Percentiles rank a stretch among this genome's conserved stretches.
Conservation (phyloP, 2,329 filamentous ascomycete species). For the Dactylellina parvicollis region DNA sequence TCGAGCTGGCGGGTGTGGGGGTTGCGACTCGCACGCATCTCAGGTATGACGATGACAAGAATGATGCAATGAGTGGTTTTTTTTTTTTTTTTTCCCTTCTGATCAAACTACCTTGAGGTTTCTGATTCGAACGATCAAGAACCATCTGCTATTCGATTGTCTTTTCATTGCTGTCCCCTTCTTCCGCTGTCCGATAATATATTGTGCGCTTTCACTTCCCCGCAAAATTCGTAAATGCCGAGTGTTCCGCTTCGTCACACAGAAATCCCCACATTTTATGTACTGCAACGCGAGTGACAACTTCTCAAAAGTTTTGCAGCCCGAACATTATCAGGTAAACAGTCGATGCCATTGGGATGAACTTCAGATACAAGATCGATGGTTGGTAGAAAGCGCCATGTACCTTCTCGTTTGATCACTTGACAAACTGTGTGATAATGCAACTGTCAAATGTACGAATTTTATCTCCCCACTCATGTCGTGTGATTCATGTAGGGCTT, state of each 20-base stretch:
- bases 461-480: constrained; percentile 42
- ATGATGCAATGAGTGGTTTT: constrained; percentile 36
- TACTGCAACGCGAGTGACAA: constrained; percentile 10
- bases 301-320: not conserved
- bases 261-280: constrained; percentile 33
- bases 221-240: constrained; percentile 29
- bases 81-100: not conserved
- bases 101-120: not conserved
- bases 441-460: constrained; percentile 51
- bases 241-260: constrained; percentile 51
- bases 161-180: not conserved
- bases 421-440: constrained; percentile 49
- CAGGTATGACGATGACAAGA: constrained; percentile 52
- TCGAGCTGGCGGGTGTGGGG: constrained; percentile 9
- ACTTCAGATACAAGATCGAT: constrained; percentile 14
- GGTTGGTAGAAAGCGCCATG: constrained; percentile 14
- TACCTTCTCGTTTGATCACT: constrained; percentile 34
- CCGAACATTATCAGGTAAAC: not conserved
- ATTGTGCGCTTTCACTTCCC: too few species aligned
- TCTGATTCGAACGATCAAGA: not conserved
- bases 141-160: not conserved
- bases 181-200: too few species aligned
- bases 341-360: not conserved
- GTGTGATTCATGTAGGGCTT: constrained; percentile 51
- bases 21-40: constrained; percentile 44